Percentiles rank a stretch among this genome's conserved stretches.
Conservation (phyloP, 768 basidiomycete species). For the Wakefieldia striispora region DNA sequence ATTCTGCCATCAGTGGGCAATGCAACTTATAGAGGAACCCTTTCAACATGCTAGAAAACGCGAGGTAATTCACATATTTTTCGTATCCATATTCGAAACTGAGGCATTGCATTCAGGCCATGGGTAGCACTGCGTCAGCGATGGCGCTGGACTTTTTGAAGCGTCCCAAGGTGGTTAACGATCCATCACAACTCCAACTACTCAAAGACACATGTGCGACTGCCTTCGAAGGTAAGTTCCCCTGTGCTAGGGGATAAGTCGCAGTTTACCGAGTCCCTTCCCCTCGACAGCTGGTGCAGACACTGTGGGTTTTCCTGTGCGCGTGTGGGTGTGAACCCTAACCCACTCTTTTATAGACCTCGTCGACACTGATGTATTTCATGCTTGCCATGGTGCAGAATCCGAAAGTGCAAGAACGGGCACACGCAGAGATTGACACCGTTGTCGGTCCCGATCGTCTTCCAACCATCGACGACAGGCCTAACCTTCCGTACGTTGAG, state of each 20-base stretch:
- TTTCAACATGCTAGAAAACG: no score
- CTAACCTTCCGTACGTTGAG: constrained; percentile 39
- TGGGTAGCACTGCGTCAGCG: no score
- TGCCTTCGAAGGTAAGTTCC: constrained; percentile 17
- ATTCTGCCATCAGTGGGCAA: no score
- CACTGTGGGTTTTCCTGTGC: constrained; percentile 7
- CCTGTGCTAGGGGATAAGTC: not conserved
- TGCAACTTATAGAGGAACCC: no score
- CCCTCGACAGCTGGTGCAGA: constrained; percentile 19
- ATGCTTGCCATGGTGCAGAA: constrained; percentile 29
- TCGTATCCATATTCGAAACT: no score
- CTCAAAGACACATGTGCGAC: constrained; percentile 10
- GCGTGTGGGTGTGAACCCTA: not conserved
- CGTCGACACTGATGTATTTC: constrained; percentile 24
- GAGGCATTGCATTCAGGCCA: no score
- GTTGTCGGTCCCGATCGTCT: constrained; percentile 22
- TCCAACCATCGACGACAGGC: constrained; percentile 26
- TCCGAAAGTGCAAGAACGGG: constrained; percentile 25
- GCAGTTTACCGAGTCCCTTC: not conserved
- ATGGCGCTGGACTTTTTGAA: no score
- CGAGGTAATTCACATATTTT: no score
- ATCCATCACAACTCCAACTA: no score
- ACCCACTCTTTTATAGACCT: constrained; percentile 7
- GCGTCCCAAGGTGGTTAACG: no score
- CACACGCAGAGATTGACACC: constrained; percentile 28